Evolutionary conservation across 1,284 basidiomycete genomes (phyloP), one percentile per base, ranked within the genome.

Genomic region (Acaromyces ingoldii): DNA sequence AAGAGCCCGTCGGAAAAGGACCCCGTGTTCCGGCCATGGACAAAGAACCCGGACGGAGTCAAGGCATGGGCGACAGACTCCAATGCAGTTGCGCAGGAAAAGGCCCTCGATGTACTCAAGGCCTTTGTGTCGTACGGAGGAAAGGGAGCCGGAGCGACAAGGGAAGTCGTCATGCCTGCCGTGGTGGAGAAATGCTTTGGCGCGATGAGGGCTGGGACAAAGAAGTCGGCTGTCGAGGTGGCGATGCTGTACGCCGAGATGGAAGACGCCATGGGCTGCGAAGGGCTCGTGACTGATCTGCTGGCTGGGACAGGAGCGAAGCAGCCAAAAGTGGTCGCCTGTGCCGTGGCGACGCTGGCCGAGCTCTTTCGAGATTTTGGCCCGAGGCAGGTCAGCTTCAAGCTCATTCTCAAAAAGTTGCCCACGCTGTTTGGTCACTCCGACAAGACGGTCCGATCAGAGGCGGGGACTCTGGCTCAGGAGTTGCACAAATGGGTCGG

Each of bases 61-160:
- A 65, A 67, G 49, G 55, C 53, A 37, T 70, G 70, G 56, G 63
- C 61, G 30, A 45, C 63, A 3, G 95, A 99, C 73, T 81, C 90
- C 1, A 98, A 98, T 77, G 95, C 88, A 11, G 93, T 97, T 28
- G 92, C 95, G 10, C 95, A 99, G 77, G 95, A 98, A 80, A 96
- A 95, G 76, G 95, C 19, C 87, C 95, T 77, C 87, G 89, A 68
- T 78, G 93, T 36, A 82, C 88, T 62, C 80, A 50, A 57, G 3
- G 65, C 86, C 13, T 83, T 96, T 60, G 85, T 96, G 61, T 89
- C 90, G 77, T 90, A 86, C 70, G 89, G 91, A 17, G 95, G 93
- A 53, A 89, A 92, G 79, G 85, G 82, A 41, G 85, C 87, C 4
- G 71, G 63, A 36, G 58, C 57, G 52, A 88, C 88, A 34, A 64